Evolutionary conservation across 305 asterid species (phyloP), one percentile per base, ranked within the genome.

Genomic region (Fraxinus ornus): DNA sequence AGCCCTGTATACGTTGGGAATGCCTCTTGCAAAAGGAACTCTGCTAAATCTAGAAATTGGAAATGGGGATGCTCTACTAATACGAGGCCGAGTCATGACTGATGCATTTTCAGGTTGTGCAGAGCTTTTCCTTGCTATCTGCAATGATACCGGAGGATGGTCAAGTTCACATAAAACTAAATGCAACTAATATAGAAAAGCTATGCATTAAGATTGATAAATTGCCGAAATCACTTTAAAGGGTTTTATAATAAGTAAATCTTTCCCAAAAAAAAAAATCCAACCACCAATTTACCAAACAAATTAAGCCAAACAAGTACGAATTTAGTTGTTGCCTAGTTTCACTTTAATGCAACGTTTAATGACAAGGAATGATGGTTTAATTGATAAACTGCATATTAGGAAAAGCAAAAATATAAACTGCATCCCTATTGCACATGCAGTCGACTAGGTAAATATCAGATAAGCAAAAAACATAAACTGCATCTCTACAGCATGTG

Each of bases 111-210:
- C 97, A 8, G 87, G 90, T 84, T 89, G 95, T 68, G 90, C 94
- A 19, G 95, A 84, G 86, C 84, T 85, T 84, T 94, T 95, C 85
- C 86, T 87, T 21, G 89, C 89, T 84, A 95, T 89, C 99, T 95
- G 88, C 87, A 88, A 1, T 57, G 32, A 47, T 41, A 66, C 66
- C 1, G 81, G n/a, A 74, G 13, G 71, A 7, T 21, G 33, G 17
- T 62, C 71, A 22, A 62, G 30, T 62, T 62, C 71, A 8, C 71
- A 62, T 19, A 21, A 62, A 62, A 22, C 71, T 22, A 62, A 4
- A 62, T 62, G 71, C 62, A 49, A 5, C 62, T 49, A 49, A 15
- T 49, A 49, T 49, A 15, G 21, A 49, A 49, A 49, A 15, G 21
- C 62, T 49, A 49, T 49, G 62, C 62, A 49, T 49, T 49, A 49